Evolutionary conservation across 2,329 filamentous ascomycete species (phyloP), one percentile per base, ranked within the genome.

Genomic region (Arachnopeziza araneosa): DNA sequence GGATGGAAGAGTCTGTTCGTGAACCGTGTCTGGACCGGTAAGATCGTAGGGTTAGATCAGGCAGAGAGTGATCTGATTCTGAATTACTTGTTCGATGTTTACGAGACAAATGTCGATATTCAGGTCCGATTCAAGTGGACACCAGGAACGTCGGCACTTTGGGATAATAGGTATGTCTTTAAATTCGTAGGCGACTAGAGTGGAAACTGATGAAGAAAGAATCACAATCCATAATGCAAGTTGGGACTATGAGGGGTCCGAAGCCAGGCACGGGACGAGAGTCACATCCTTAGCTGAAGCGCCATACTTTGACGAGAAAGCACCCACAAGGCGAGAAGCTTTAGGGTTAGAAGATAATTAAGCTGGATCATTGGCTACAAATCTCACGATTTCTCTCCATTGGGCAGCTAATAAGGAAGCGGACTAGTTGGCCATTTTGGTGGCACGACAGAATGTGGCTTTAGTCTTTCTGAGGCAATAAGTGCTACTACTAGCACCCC

Each of bases 1-100:
- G 88, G 87, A 0, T 90, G 88, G 88, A 91, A 90, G 72, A 79
- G 85, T 0, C 77, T 91, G 0, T 91, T 81, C 78, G 88, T 91
- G 0, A 91, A 91, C 70, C 80, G 87, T 2, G 77, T 83, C 1
- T 86, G 90, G 80, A 90, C 87, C 0, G 79, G 80, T 6, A 78
- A 81, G 0, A 90, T 91, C 54, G 83, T 90, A 0, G 88, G 87
- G 0, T 72, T 91, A 0, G 87, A 91, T 66, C 83, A 82, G 61
- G 83, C 79, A 0, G 88, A 91, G 73, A 89, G 86, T 60, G 87
- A 90, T 65, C 64, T 84, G 0, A 85, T 91, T 17, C 75, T 91
- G 10, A 79, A 80, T 26, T 89, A 90, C 61, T 72, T 91, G 36
- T 89, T 78, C 63, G 79, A 88, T 69, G 86, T 90, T 0, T 90